These are phyloP conservation scores for Gynochthodes officinalis DNA, from an alignment of 257 asterid species.

Conservation along the genomic window DNA sequence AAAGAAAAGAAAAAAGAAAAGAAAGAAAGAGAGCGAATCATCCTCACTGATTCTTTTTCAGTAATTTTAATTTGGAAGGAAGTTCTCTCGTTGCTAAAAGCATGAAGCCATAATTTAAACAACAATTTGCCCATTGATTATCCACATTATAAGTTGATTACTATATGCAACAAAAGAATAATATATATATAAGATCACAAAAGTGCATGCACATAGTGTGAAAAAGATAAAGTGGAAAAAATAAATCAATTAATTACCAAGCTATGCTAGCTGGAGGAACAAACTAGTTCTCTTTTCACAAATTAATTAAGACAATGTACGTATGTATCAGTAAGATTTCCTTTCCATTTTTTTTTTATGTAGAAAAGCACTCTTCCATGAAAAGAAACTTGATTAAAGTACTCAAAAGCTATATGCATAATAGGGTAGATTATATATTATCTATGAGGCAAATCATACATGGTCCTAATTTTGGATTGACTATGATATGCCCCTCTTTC, in stretches of 20 bases:
- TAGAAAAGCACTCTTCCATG: too few species aligned
- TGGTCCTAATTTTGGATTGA: constrained; percentile 10
- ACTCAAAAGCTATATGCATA: not conserved
- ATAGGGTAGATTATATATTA: not conserved
- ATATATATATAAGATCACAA: not conserved
- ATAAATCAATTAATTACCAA: not conserved
- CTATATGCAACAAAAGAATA: not conserved
- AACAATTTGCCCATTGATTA: not conserved
- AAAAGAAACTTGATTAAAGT: not conserved
- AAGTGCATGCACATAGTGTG: not conserved
- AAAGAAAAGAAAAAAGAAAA: too few species aligned
- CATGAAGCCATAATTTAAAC: constrained; percentile 12
- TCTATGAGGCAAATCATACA: too few species aligned
- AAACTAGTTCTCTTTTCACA: not conserved
- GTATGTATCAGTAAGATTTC: not conserved
- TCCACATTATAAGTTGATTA: too few species aligned
- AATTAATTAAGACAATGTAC: not conserved
- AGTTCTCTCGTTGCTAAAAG: too few species aligned
- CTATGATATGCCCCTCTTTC: constrained; percentile 6
- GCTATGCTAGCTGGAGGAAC: not conserved
- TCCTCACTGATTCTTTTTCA: too few species aligned
- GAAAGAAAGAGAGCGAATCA: too few species aligned
- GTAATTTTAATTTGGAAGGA: too few species aligned
- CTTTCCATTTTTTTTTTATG: constrained; percentile 4
- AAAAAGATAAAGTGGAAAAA: constrained; percentile 4